phyloP scores from a whole-genome alignment of 2,329 filamentous ascomycete genomes.

The Boeremia lycopersici region DNA sequence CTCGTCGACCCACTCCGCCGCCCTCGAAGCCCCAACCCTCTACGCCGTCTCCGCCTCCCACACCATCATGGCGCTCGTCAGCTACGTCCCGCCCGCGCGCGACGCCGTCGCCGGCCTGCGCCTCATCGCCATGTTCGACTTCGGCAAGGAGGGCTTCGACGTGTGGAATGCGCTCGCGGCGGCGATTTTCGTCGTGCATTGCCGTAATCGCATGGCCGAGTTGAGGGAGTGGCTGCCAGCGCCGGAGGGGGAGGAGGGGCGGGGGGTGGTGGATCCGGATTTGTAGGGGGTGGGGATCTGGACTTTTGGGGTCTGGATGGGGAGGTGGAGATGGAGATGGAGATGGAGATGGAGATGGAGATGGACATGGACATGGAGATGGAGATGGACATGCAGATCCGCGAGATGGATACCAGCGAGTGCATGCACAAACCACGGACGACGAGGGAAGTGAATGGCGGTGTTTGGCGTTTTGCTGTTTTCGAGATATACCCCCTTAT shows the following conservation, averaged over 20 bases:
- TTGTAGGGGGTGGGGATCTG: conserved; percentile 17
- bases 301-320: too few relatives aligned
- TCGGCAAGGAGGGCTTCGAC: conserved; percentile 59
- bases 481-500: conserved; percentile 27
- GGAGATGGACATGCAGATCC: too few relatives aligned
- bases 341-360: too few relatives aligned
- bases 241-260: conserved; percentile 1
- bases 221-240: conserved; percentile 48
- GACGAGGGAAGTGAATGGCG: background rate
- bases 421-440: too few relatives aligned
- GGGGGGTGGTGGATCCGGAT: conserved; percentile 37
- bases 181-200: conserved; percentile 61
- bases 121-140: conserved; percentile 60
- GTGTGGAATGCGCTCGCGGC: conserved; percentile 66
- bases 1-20: background rate
- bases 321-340: too few relatives aligned
- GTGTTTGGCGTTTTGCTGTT: conserved; percentile 15
- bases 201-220: conserved; percentile 57
- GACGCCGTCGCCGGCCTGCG: conserved; percentile 36
- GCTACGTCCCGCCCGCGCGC: conserved; percentile 49
- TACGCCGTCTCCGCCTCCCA: conserved; percentile 62
- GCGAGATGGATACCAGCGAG: too few relatives aligned
- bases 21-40: conserved; percentile 53
- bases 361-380: too few relatives aligned
- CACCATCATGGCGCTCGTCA: conserved; percentile 59